Base-by-base conservation (phyloP, 2,329 filamentous ascomycete species). In the Lecanosticta acicola region DNA sequence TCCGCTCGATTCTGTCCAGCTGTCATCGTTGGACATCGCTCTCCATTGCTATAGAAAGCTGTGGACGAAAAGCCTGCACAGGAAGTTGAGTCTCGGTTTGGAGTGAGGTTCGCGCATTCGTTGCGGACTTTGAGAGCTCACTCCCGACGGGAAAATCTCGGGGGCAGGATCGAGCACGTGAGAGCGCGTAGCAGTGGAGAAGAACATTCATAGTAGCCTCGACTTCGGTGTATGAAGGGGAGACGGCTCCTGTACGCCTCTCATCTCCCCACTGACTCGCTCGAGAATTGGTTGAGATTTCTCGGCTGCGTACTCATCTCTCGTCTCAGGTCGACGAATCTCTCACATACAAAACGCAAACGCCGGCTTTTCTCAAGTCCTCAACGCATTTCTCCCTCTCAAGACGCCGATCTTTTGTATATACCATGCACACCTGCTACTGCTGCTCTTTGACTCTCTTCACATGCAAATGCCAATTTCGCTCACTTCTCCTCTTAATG, bases 21-120 rank as follows among this genome's bases (percentile, higher is more conserved):
- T 21, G 19, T 56, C 52, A 56, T 58, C 54, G 45, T 53, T 38
- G 32, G 55, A 45, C 55, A 60, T 60, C 41, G 53, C 45, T 46
- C 49, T 56, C 54, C 56, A 55, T 52, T 21, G 29, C 42, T 24
- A 32, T 11, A 29, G 7, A 29, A 29, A 7, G 24, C 24, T 7
- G 24, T 29, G 24, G 5, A 29, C 24, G 24, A 29, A 11, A 7
- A 7, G 7, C 5, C 24, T 11, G 11, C 5, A 29, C 24, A 29
- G 24, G 24, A 29, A 29, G 11, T 29, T 11, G 24, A 29, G 18
- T 21, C 16, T 18, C 10, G 4, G 4, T 4, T 32, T n/a, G 18
- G 20, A n/a, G 16, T 39, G 16, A n/a, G 20, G 1, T 13, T 32
- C 14, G 18, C 9, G 16, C 39, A 20, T n/a, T 44, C 13, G 32